Evolutionary conservation across 371 early-diverging fungal genomes (phyloP).

Genomic region (Syncephalastrum contaminatum): DNA sequence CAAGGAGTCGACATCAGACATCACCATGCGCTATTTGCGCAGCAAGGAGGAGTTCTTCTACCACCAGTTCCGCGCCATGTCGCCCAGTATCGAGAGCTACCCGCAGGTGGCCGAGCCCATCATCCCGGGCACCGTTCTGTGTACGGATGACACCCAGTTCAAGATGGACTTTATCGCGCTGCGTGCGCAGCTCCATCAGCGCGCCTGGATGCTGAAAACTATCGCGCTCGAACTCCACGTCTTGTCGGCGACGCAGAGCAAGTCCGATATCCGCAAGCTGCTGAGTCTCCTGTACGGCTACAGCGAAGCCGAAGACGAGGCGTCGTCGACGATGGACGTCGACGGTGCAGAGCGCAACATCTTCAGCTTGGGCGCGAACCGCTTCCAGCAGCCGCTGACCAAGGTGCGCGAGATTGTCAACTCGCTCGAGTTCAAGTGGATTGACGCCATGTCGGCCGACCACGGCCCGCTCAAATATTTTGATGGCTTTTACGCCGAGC

Average conservation of each 20-base stretch:
- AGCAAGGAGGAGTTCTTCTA: slow-evolving; percentile 76
- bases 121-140: slow-evolving; percentile 19
- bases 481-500: slow-evolving; percentile 16
- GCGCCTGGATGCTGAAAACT: slow-evolving; percentile 87
- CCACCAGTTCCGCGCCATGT: slow-evolving; percentile 55
- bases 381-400: slow-evolving; percentile 53
- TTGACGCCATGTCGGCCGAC: slow-evolving; percentile 31
- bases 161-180: slow-evolving; percentile 51
- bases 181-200: slow-evolving; percentile 75
- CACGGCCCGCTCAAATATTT: slow-evolving; percentile 17
- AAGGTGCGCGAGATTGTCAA: slow-evolving; percentile 58
- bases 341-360: slow-evolving; percentile 68
- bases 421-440: slow-evolving; percentile 57
- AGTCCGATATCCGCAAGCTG: slow-evolving; percentile 54
- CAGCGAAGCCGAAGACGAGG: slow-evolving; percentile 19
- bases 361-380: slow-evolving; percentile 84
- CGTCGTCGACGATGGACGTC: slow-evolving; percentile 14
- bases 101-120: slow-evolving; percentile 15
- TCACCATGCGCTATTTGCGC: slow-evolving; percentile 82
- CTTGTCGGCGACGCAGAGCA: slow-evolving; percentile 23
- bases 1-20: slow-evolving; percentile 61
- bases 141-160: slow-evolving; percentile 24
- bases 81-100: slow-evolving; percentile 43
- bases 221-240: slow-evolving; percentile 84
- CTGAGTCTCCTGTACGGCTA: slow-evolving; percentile 61